Conservation (phyloP, 257 asterid species). For the Rauvolfia tetraphylla region DNA sequence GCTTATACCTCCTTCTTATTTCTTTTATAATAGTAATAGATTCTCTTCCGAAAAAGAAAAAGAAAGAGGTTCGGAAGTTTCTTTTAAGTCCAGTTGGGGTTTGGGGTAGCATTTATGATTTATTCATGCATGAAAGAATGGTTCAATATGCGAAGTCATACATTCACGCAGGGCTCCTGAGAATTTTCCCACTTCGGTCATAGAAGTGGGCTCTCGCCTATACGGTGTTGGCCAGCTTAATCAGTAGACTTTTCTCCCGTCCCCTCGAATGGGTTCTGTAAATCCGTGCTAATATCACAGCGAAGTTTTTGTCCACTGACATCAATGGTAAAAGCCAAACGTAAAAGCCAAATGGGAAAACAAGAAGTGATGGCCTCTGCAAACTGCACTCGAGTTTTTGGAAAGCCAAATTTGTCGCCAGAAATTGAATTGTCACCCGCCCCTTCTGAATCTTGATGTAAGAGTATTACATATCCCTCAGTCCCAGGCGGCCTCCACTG, state of each 20-base stretch:
- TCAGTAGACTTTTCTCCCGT: not conserved
- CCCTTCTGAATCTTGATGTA: no score
- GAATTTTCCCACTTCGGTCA: no score
- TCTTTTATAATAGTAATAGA: no score
- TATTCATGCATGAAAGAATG: no score
- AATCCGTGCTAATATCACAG: not conserved
- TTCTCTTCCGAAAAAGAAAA: no score
- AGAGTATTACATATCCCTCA: not conserved
- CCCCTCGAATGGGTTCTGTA: not conserved
- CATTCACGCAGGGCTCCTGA: no score
- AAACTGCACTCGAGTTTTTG: not conserved
- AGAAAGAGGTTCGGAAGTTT: no score
- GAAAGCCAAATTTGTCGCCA: not conserved
- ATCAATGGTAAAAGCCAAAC: not conserved
- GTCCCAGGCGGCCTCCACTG: not conserved
- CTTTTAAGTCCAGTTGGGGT: no score
- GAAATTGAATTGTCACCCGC: not conserved
- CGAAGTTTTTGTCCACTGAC: not conserved
- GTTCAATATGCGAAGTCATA: no score
- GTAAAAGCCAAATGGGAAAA: not conserved
- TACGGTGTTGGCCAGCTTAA: not conserved
- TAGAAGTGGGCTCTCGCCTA: not conserved
- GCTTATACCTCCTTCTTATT: no score
- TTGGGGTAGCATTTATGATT: no score
- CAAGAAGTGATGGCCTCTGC: conserved; percentile 3